Base-by-base conservation (phyloP, 192 early-diverging fungal species). In the Backusella psychrophila region DNA sequence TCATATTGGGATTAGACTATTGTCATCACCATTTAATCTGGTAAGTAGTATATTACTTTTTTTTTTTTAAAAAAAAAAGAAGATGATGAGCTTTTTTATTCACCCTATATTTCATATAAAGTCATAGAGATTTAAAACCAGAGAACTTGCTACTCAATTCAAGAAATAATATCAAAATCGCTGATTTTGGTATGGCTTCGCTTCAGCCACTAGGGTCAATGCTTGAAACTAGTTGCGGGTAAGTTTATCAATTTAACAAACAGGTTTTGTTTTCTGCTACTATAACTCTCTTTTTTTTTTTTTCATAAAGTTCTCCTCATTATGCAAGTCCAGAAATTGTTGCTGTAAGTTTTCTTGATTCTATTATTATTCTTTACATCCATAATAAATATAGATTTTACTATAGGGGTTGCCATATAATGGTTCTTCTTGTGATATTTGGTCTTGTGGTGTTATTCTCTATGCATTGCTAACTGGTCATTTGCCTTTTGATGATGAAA, bases 61-160 rank as follows among this genome's bases (percentile, higher is more conserved):
- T n/a, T n/a, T n/a, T n/a, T n/a, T n/a, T n/a, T n/a, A n/a, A n/a
- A n/a, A n/a, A n/a, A 38, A 38, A 38, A 39, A 39, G 12, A 11
- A 11, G 7, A 1, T 39, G 3, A 8, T 2, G 9, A 39, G 38
- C 1, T 29, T 29, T 29, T 33, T 39, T 12, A 39, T 11, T 39
- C 38, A 39, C 11, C 38, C 38, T 29, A 9, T 21, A 29, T 49
- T 49, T 49, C 6, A 69, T 33, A 33, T 33, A 78, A 73, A 78
- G 81, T 8, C 98, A 99, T 81, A 90, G 98, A 21, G 98, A 99
- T 81, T 84, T 99, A 21, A 99, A 99, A 82, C 93, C 93, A 2
- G 94, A 94, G 68, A 94, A 93, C 46, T 83, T 94, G 14, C 59
- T 89, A n/a, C 75, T 90, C 19, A 83, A 86, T 23, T 33, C 78